These are phyloP conservation scores for Beauveria sp. DNA, from an alignment of 2,329 filamentous ascomycete species.

Conservation along the genomic window DNA sequence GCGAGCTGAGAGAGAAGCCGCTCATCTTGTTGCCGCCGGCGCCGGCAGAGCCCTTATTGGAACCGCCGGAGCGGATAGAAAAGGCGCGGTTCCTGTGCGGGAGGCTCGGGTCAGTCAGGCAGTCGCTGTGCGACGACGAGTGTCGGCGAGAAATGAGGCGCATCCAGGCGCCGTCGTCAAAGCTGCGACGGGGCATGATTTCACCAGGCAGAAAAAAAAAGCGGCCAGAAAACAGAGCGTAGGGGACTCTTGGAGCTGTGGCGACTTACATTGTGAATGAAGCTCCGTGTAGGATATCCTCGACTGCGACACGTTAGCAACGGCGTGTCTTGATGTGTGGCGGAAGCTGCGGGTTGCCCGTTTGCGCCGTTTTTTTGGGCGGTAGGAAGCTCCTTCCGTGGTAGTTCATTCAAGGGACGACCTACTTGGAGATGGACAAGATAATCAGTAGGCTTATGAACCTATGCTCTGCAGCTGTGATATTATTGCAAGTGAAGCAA, in stretches of 20 bases:
- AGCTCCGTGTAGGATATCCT: no score
- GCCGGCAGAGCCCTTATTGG: slow-evolving; percentile 30
- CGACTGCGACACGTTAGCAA: background rate
- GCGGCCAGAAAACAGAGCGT: background rate
- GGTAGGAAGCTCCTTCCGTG: background rate
- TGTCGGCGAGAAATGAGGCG: slow-evolving; percentile 15
- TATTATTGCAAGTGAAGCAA: background rate
- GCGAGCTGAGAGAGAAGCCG: slow-evolving; percentile 78
- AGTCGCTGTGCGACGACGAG: slow-evolving; percentile 15
- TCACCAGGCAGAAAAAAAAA: background rate
- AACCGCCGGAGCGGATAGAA: slow-evolving; percentile 62
- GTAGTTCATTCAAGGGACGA: background rate
- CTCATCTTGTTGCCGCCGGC: slow-evolving; percentile 31
- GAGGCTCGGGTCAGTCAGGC: slow-evolving; percentile 20
- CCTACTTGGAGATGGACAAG: background rate
- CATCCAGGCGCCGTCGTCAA: slow-evolving; percentile 20
- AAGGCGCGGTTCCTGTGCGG: slow-evolving; percentile 60
- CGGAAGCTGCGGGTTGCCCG: slow-evolving; percentile 2
- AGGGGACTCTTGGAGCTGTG: background rate
- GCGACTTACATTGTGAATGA: slow-evolving; percentile 8
- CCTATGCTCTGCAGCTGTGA: background rate
- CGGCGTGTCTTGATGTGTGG: background rate
- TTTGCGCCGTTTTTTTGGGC: background rate
- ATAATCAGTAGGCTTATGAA: background rate
- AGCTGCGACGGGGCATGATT: slow-evolving; percentile 26